A percentile compares a stretch with the other conserved stretches of the same genome.
Evolutionary conservation across 2,329 filamentous ascomycete species (phyloP).

Genomic region (Ophiostoma australiae): DNA sequence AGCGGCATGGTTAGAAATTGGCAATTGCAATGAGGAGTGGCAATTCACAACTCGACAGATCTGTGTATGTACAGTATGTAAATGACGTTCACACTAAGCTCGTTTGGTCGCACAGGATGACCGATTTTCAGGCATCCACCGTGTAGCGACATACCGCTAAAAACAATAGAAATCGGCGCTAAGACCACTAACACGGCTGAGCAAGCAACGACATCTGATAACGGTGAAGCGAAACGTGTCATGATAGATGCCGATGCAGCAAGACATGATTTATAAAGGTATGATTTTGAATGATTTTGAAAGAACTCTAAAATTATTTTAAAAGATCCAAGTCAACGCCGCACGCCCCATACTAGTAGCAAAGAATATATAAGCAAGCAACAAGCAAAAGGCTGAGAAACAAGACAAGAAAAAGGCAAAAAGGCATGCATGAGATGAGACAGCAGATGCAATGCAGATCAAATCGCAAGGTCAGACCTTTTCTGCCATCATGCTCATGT

Average conservation of each 20-base stretch:
- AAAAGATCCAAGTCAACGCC: neutral
- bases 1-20: neutral
- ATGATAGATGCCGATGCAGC: neutral
- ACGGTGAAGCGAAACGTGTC: conserved; percentile 9
- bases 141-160: neutral
- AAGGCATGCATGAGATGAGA: neutral
- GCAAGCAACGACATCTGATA: neutral
- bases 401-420: neutral
- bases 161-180: neutral
- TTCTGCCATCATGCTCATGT: conserved; percentile 46
- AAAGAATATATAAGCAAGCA: neutral
- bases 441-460: neutral
- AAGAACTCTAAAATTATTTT: too few relatives aligned
- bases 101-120: neutral
- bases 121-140: conserved; percentile 1
- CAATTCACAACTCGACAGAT: neutral
- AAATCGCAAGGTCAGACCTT: conserved; percentile 33
- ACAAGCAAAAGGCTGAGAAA: neutral
- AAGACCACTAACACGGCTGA: conserved; percentile 9
- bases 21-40: too few relatives aligned
- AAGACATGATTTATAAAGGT: neutral
- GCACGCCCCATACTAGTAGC: neutral
- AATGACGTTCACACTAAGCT: neutral
- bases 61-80: too few relatives aligned
- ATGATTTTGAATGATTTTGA: neutral